phyloP scores from a whole-genome alignment of 2,329 filamentous ascomycete genomes.

The Aspergillus japonicus region DNA sequence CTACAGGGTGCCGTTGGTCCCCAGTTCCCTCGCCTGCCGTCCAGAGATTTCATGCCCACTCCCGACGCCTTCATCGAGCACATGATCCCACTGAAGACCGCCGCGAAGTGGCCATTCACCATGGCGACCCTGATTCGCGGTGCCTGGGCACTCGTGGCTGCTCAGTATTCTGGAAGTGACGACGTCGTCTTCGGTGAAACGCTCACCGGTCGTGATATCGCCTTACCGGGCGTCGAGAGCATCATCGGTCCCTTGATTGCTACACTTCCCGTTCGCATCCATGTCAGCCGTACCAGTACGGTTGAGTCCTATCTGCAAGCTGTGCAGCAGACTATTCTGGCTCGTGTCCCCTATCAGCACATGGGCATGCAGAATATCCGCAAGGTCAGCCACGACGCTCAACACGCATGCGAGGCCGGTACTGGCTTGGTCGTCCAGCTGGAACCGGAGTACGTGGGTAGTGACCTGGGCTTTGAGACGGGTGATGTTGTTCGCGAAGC shows the following conservation, averaged over 20 bases:
- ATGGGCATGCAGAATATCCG: conserved; percentile 52
- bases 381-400: conserved; percentile 40
- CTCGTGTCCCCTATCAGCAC: conserved; percentile 49
- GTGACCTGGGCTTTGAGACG: conserved; percentile 37
- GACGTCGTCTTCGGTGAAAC: conserved; percentile 53
- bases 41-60: conserved; percentile 46
- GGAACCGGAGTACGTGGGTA: conserved; percentile 37
- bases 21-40: conserved; percentile 53
- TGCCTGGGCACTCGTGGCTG: conserved; percentile 50
- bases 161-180: conserved; percentile 45
- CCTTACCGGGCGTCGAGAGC: conserved; percentile 46
- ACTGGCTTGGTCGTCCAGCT: conserved; percentile 43
- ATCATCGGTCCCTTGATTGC: conserved; percentile 53
- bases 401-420: conserved; percentile 36
- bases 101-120: conserved; percentile 36
- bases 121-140: conserved; percentile 50
- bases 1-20: conserved; percentile 47
- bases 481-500: conserved; percentile 39
- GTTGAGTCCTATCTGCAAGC: conserved; percentile 30
- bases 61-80: conserved; percentile 48
- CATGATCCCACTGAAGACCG: conserved; percentile 32
- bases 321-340: conserved; percentile 33
- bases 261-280: conserved; percentile 49
- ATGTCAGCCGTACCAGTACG: conserved; percentile 28
- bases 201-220: conserved; percentile 49